Evolutionary conservation across 441 rosid species (phyloP).

Genomic region (Bocquillonia castaneifolia): DNA sequence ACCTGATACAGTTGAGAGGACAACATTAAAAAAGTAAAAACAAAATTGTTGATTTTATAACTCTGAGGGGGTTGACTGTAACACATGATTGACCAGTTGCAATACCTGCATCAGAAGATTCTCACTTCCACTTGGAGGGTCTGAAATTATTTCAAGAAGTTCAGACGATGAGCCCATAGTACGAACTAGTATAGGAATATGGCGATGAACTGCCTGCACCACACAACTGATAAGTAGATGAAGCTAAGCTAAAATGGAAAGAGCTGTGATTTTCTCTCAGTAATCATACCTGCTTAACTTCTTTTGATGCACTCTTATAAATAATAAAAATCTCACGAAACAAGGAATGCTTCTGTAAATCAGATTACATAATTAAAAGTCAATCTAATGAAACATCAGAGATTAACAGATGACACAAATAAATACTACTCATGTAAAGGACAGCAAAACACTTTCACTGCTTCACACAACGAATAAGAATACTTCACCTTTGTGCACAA

Average conservation of each 20-base stretch:
- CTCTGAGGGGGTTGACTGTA: slow-evolving; percentile 17
- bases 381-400: not conserved
- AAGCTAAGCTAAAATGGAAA: slow-evolving; percentile 16
- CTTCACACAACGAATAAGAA: slow-evolving; percentile 20
- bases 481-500: slow-evolving; percentile 87
- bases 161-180: slow-evolving; percentile 90
- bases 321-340: slow-evolving; percentile 69
- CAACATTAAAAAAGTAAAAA: slow-evolving; percentile 17
- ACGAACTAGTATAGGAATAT: slow-evolving; percentile 88
- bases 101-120: slow-evolving; percentile 82
- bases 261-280: slow-evolving; percentile 18
- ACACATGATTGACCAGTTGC: slow-evolving; percentile 22
- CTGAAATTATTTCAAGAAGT: slow-evolving; percentile 88
- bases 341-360: slow-evolving; percentile 87
- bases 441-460: slow-evolving; percentile 8
- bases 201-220: slow-evolving; percentile 86
- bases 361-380: slow-evolving; percentile 24
- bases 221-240: slow-evolving; percentile 27
- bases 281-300: slow-evolving; percentile 72
- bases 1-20: slow-evolving; percentile 49
- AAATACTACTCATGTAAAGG: slow-evolving; percentile 5
- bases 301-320: slow-evolving; percentile 59
- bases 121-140: slow-evolving; percentile 90
- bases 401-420: not conserved
- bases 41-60: slow-evolving; percentile 20